These are phyloP conservation scores for Sarocladiaceae sp. DNA, from an alignment of 2,329 filamentous ascomycete genomes.

Conservation along the genomic window DNA sequence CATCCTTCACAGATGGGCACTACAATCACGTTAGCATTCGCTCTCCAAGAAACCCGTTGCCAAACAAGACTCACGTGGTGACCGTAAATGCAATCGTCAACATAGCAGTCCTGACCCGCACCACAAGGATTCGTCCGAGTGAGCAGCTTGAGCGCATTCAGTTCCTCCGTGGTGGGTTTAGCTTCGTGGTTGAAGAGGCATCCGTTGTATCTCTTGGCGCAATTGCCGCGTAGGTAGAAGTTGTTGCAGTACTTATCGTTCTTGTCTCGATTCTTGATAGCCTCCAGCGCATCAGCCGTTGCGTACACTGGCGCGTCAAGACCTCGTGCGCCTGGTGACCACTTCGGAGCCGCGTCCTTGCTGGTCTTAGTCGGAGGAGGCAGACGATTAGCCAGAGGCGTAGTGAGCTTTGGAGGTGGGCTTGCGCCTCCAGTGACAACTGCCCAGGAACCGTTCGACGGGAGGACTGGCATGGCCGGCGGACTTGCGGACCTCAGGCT, in stretches of 20 bases:
- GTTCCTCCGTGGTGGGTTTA: conserved; percentile 45
- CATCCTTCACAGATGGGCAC: conserved; percentile 49
- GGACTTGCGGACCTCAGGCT: conserved; percentile 8
- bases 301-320: conserved; percentile 46
- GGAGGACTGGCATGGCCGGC: conserved; percentile 10
- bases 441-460: conserved; percentile 29
- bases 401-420: conserved; percentile 26
- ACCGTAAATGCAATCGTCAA: conserved; percentile 55
- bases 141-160: conserved; percentile 48
- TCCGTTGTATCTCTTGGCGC: conserved; percentile 41
- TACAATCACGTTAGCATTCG: conserved; percentile 19
- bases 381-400: conserved; percentile 36
- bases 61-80: conserved; percentile 44
- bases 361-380: conserved; percentile 23
- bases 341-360: conserved; percentile 24
- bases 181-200: conserved; percentile 54
- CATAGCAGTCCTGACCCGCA: conserved; percentile 50
- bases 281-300: conserved; percentile 40
- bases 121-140: conserved; percentile 53
- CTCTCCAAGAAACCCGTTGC: not conserved
- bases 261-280: conserved; percentile 49
- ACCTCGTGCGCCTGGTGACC: conserved; percentile 49
- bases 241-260: conserved; percentile 56
- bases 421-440: conserved; percentile 33
- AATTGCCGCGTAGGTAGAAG: conserved; percentile 50